Evolutionary conservation across 1,284 basidiomycete species (phyloP), one percentile per base, ranked within the genome.

Genomic region (Cryptococcus maquisensis): DNA sequence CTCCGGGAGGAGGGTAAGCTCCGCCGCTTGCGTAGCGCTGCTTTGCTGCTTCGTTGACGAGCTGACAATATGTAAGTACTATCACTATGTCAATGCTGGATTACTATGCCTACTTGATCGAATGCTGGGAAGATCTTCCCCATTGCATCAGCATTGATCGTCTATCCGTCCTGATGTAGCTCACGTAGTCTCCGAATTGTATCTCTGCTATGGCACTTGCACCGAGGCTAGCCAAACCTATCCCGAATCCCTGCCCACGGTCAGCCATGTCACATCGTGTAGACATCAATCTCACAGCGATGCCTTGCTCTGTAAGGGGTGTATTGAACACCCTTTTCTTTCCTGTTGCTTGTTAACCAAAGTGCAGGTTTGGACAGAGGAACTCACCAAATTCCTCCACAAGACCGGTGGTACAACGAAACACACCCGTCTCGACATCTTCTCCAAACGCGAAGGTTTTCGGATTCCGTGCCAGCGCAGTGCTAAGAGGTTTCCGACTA

Each of bases 21-120:
- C 91, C 90, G 18, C 89, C 90, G 13, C 89, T 90, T 15, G 92
- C 86, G 71, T 92, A 97, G 45, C 90, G 82, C 65, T 88, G 86
- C 76, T 97, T 97, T 39, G 94, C 92, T 2, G 92, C 93, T 77
- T 97, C 93, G 66, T 96, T 97, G 46, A 97, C 91, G 36, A 97
- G 81, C 87, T 95, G 68, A 42, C 24, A 42, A 61, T 60, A 45
- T 35, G 23, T 32, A 10, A 32, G 28, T 3, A 10, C 6, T 35
- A 38, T 37, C 23, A 24, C 15, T n/a, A 23, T 44, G 8, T 39
- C 15, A 32, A 46, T 46, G 37, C n/a, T n/a, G n/a, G n/a, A n/a
- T n/a, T n/a, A 21, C n/a, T 7, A 26, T 24, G 39, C 77, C 45
- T 64, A 86, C 88, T 80, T 92, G 90, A 68, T 95, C 92, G 69